These are phyloP conservation scores for Pichia nanzhaoensis DNA, from an alignment of 805 yeast species.

Conservation along the genomic window DNA sequence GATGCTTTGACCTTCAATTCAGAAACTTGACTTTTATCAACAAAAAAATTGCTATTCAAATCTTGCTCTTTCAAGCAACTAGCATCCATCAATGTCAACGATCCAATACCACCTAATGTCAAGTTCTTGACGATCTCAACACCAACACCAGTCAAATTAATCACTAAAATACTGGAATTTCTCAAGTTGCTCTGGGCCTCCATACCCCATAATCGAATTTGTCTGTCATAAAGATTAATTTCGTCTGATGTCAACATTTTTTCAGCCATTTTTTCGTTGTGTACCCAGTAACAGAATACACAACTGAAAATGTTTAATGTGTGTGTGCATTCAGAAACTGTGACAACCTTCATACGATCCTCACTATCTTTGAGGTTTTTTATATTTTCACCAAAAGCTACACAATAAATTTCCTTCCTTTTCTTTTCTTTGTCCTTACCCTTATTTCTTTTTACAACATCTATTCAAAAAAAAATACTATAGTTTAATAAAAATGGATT, in stretches of 20 bases:
- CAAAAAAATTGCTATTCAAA: slow-evolving; percentile 67
- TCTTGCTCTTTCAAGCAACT: slow-evolving; percentile 50
- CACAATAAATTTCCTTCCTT: too few relatives aligned
- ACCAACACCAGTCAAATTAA: slow-evolving; percentile 73
- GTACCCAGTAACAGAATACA: too few relatives aligned
- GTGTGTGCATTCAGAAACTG: too few relatives aligned
- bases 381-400: neutral
- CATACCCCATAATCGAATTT: slow-evolving; percentile 92
- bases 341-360: too few relatives aligned
- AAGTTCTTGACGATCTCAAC: slow-evolving; percentile 79
- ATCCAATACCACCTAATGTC: slow-evolving; percentile 82
- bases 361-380: too few relatives aligned
- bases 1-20: slow-evolving; percentile 48
- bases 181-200: slow-evolving; percentile 80
- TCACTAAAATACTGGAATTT: slow-evolving; percentile 59
- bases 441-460: neutral
- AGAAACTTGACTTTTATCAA: slow-evolving; percentile 53
- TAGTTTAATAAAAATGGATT: slow-evolving; percentile 47
- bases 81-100: slow-evolving; percentile 62
- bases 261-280: neutral
- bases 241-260: slow-evolving; percentile 45
- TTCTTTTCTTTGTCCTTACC: neutral
- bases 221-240: slow-evolving; percentile 88
- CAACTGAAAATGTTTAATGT: too few relatives aligned
- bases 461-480: neutral